Conservation (phyloP, 345 rosid species). For the Hibiscus trionum region DNA sequence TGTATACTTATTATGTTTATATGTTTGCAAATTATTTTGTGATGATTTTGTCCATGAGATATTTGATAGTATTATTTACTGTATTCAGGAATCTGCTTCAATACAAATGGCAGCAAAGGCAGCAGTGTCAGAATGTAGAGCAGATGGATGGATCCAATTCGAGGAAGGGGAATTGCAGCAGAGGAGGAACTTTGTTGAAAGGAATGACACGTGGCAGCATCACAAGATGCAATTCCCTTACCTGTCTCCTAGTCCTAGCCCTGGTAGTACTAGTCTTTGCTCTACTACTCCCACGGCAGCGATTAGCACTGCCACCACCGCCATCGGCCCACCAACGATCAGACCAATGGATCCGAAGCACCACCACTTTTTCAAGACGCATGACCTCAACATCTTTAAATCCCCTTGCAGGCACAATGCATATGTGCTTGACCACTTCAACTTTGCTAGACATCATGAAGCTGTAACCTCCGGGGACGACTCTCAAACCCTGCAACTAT, state of each 20-base stretch:
- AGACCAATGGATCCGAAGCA: slow-evolving; percentile 27
- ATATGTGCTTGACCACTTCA: slow-evolving; percentile 12
- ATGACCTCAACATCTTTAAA: slow-evolving; percentile 24
- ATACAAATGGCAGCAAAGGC: slow-evolving; percentile 29
- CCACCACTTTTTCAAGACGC: slow-evolving; percentile 14
- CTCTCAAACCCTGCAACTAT: slow-evolving; percentile 51
- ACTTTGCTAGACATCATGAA: slow-evolving; percentile 4
- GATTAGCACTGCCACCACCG: slow-evolving; percentile 1
- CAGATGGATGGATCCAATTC: slow-evolving; percentile 39
- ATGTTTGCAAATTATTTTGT: neutral
- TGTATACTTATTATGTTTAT: neutral
- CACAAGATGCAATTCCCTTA: slow-evolving; percentile 33
- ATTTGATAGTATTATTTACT: neutral
- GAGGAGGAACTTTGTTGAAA: slow-evolving; percentile 27
- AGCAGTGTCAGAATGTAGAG: slow-evolving; percentile 29
- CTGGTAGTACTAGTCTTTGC: too few species aligned
- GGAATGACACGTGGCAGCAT: slow-evolving; percentile 53
- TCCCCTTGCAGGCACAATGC: slow-evolving; percentile 26
- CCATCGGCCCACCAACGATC: neutral
- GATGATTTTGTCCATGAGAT: neutral
- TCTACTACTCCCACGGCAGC: neutral
- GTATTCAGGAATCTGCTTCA: slow-evolving; percentile 36
- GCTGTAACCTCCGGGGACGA: slow-evolving; percentile 21
- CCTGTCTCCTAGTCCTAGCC: neutral
- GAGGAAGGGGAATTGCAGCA: slow-evolving; percentile 35